These are phyloP conservation scores for Candida boidinii DNA, from an alignment of 805 yeast genomes.

Conservation along the genomic window DNA sequence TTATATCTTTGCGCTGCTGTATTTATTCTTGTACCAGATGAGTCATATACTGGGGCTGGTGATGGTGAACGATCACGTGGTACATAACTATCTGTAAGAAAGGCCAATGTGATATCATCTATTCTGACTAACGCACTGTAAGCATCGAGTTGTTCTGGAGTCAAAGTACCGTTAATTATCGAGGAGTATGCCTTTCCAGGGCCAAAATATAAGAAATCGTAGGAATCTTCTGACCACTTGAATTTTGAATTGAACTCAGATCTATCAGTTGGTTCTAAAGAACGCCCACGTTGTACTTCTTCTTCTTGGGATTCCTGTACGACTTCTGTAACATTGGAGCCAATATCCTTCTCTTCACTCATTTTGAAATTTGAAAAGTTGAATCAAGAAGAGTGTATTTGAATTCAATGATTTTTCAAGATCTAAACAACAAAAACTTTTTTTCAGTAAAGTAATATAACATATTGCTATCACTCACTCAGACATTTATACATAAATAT, in stretches of 20 bases:
- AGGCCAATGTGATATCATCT: conserved; percentile 69
- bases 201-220: conserved; percentile 5
- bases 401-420: too few species aligned
- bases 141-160: conserved; percentile 74
- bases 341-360: too few species aligned
- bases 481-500: too few species aligned
- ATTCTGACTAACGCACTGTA: conserved; percentile 65
- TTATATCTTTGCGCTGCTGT: conserved; percentile 67
- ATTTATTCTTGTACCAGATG: conserved; percentile 73
- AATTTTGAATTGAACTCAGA: not conserved
- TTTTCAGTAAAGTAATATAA: too few species aligned
- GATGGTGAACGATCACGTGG: conserved; percentile 66
- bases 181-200: conserved; percentile 10
- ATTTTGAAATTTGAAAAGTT: too few species aligned
- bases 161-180: conserved; percentile 25
- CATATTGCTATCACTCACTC: too few species aligned
- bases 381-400: too few species aligned
- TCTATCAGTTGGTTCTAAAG: not conserved
- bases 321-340: too few species aligned
- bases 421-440: too few species aligned
- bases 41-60: conserved; percentile 89
- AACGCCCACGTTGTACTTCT: conserved; percentile 5
- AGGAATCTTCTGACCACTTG: conserved; percentile 11
- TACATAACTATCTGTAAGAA: conserved; percentile 42
- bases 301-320: too few species aligned